A percentile compares a stretch with the other conserved stretches of the same genome.
phyloP scores from a whole-genome alignment of 2,329 filamentous ascomycete species.

The Harringtonia lauricola region DNA sequence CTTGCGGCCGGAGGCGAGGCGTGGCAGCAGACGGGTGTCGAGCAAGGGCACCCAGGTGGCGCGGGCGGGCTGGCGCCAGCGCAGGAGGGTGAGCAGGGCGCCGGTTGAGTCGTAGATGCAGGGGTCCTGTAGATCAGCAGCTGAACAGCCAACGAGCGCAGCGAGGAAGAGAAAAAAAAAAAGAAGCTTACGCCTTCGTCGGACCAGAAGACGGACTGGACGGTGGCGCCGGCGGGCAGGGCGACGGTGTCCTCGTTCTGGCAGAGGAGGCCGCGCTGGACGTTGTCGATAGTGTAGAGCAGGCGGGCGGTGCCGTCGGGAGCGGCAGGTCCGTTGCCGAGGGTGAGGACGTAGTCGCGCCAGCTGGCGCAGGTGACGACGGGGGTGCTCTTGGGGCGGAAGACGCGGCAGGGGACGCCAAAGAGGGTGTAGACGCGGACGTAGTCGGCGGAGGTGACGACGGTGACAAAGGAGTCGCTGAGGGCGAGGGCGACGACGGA shows the following conservation, averaged over 20 bases:
- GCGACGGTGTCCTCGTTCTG: conserved; percentile 91
- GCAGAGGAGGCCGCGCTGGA: conserved; percentile 86
- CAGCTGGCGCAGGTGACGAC: conserved; percentile 90
- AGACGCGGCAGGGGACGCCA: conserved; percentile 79
- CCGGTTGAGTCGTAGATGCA: conserved; percentile 94
- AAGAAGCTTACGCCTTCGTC: conserved; percentile 60
- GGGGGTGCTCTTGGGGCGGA: conserved; percentile 81
- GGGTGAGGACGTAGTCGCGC: conserved; percentile 91
- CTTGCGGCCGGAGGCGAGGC: conserved; percentile 75
- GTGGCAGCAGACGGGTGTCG: conserved; percentile 74
- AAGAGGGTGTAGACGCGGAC: conserved; percentile 89
- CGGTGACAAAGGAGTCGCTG: conserved; percentile 82
- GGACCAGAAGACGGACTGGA: conserved; percentile 85
- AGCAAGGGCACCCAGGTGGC: conserved; percentile 87
- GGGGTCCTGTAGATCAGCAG: conserved; percentile 53
- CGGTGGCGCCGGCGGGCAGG: conserved; percentile 58
- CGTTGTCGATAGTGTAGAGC: conserved; percentile 86
- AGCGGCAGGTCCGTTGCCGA: conserved; percentile 82
- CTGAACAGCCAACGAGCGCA: background rate
- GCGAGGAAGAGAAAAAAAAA: background rate
- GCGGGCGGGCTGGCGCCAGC: conserved; percentile 79
- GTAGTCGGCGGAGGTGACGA: conserved; percentile 77
- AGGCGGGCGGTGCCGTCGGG: conserved; percentile 69
- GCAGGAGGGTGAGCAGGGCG: conserved; percentile 73
- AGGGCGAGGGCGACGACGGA: conserved; percentile 79